Conservation (phyloP, 2,329 filamentous ascomycete species). For the Cytospora piceae region DNA sequence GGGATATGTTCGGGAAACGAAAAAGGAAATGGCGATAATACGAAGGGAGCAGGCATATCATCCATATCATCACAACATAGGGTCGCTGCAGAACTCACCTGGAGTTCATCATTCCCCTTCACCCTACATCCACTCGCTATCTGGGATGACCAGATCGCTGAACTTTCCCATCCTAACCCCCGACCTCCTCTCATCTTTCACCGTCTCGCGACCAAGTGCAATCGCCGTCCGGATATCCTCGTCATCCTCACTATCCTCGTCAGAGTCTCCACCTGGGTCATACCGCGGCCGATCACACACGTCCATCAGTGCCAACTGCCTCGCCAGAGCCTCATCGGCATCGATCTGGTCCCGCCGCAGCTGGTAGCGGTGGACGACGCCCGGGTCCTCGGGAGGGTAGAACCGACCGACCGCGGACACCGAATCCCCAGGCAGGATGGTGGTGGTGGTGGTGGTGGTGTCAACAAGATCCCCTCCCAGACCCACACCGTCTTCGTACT, state of each 20-base stretch:
- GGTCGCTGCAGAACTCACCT: background rate
- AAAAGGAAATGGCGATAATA: background rate
- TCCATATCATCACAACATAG: background rate
- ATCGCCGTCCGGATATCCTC: constrained; percentile 2
- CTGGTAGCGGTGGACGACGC: background rate
- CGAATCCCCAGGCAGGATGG: constrained; percentile 13
- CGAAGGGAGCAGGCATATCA: background rate
- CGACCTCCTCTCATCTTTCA: background rate
- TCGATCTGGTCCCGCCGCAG: background rate
- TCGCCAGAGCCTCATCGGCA: constrained; percentile 6
- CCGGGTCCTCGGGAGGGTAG: background rate
- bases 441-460: background rate
- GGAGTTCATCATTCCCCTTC: background rate
- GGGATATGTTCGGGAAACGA: background rate
- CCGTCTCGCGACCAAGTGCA: background rate
- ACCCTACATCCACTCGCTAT: background rate
- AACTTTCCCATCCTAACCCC: background rate
- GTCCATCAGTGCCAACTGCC: constrained; percentile 8
- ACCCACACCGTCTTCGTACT: too few species aligned
- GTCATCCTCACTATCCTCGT: background rate
- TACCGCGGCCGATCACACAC: background rate
- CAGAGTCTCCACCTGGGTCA: background rate
- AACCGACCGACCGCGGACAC: constrained; percentile 13
- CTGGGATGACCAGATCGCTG: background rate
- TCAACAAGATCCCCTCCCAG: background rate